Evolutionary conservation across 495 filamentous ascomycete genomes (phyloP).

Genomic region (Penicillium odoratum): DNA sequence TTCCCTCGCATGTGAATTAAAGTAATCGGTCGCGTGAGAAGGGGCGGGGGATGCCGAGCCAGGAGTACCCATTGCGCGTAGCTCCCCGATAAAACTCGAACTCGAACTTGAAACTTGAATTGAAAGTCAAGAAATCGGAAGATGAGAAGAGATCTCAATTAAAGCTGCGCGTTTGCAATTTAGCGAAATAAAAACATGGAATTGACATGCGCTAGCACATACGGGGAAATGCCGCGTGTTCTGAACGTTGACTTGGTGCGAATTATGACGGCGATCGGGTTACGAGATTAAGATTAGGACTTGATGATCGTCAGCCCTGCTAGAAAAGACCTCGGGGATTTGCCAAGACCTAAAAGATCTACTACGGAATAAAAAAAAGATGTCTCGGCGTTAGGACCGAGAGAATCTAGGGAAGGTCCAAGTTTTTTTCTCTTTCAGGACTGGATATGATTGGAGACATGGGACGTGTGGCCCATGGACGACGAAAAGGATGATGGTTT

Average conservation of each 20-base stretch:
- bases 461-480: not conserved
- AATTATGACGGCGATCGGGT: not conserved
- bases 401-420: not conserved
- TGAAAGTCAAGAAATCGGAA: not conserved
- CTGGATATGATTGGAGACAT: not conserved
- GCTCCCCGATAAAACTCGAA: not conserved
- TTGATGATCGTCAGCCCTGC: not conserved
- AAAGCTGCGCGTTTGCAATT: not conserved
- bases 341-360: not conserved
- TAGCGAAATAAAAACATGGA: not conserved
- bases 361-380: not conserved
- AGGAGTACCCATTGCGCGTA: constrained; percentile 5
- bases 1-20: not conserved
- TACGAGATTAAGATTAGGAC: not conserved
- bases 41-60: constrained; percentile 1
- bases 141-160: not conserved
- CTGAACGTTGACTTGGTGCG: not conserved
- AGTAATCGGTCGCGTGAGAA: not conserved
- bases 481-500: constrained; percentile 4
- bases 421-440: not conserved
- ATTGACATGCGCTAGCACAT: constrained; percentile 3
- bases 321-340: not conserved
- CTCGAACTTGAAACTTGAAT: too few species aligned
- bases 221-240: constrained; percentile 7
- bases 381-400: not conserved